Conservation (phyloP, 768 basidiomycete species). For the Tylopilus sp. region DNA sequence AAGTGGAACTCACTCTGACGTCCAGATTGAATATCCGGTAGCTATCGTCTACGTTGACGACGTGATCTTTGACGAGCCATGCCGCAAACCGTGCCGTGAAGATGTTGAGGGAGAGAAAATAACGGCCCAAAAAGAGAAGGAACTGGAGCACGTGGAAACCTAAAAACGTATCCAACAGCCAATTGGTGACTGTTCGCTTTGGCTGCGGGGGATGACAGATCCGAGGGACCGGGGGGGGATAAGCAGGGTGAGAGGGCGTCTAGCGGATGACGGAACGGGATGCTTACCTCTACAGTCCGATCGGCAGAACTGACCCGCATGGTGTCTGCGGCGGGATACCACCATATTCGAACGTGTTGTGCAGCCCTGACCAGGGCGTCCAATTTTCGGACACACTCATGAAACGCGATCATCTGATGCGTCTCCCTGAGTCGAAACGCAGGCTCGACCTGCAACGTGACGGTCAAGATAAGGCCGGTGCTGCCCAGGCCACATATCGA, state of each 20-base stretch:
- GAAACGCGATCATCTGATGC: conserved; percentile 60
- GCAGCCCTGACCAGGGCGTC: conserved; percentile 57
- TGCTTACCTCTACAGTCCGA: conserved; percentile 72
- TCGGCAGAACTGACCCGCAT: conserved; percentile 72
- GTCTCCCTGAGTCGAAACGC: conserved; percentile 79
- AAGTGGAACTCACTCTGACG: conserved; percentile 67
- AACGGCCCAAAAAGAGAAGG: conserved; percentile 74
- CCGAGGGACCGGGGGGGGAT: conserved; percentile 4
- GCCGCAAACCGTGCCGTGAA: conserved; percentile 60
- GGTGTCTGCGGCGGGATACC: conserved; percentile 79
- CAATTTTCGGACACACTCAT: conserved; percentile 55
- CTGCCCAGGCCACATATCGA: conserved; percentile 88
- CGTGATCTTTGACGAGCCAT: conserved; percentile 59
- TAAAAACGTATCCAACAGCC: conserved; percentile 70
- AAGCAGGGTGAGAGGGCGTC: conserved; percentile 6
- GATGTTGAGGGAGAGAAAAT: conserved; percentile 57
- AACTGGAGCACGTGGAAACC: conserved; percentile 83
- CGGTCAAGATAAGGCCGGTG: conserved; percentile 81
- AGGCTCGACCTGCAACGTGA: conserved; percentile 75
- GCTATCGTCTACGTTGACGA: conserved; percentile 71
- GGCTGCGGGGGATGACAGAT: conserved; percentile 37
- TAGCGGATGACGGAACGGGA: conserved; percentile 13
- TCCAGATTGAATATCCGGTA: conserved; percentile 90
- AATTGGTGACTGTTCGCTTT: conserved; percentile 47
- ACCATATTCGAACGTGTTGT: conserved; percentile 92